Base-by-base conservation (phyloP, 257 asterid genomes). In the Capsicum baccatum region DNA sequence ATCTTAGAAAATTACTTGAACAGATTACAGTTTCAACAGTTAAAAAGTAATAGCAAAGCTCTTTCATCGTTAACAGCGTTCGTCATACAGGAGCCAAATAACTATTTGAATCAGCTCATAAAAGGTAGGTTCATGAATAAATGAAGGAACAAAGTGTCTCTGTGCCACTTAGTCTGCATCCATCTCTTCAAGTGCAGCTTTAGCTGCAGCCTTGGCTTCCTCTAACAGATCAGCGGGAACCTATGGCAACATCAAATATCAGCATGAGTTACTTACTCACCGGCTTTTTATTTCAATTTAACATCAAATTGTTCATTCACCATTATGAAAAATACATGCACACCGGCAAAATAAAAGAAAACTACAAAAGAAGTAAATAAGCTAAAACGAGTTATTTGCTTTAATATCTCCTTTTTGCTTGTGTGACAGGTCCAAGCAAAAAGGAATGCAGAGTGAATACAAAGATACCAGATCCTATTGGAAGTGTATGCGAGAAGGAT, bases 181-280 rank as follows among this genome's bases (percentile, higher is more conserved):
- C 98, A 95, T 95, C 87, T 95, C 99, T 89, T 95, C 99, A 13
- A 95, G 97, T 8, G 99, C 99, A 16, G 93, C 96, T 90, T 91
- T 93, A 42, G 99, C 99, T n/a, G 97, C 99, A 55, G 90, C 86
- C 86, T 95, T 95, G 80, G 97, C 99, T 91, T 91, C 99, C 88
- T 94, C 98, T 84, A 94, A 79, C 12, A 94, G 91, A 82, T 89
- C 90, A 1, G 93, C 95, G 0, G 98, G 98, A 48, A 95, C 97
- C 99, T 95, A 89, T n/a, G 82, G 85, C 79, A 78, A 78, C 82
- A 78, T 54, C 64, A 78, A 15, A 54, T 13, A 78, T 37, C 64
- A 54, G 3, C 64, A 52, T 1, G 63, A 52, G 33, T 78, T 26
- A 17, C 16, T 78, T 26, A 17, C 16, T 26, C 14, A 54, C 15